These are phyloP conservation scores for Calonectria ilicicola DNA, from an alignment of 2,329 filamentous ascomycete species.

Conservation along the genomic window DNA sequence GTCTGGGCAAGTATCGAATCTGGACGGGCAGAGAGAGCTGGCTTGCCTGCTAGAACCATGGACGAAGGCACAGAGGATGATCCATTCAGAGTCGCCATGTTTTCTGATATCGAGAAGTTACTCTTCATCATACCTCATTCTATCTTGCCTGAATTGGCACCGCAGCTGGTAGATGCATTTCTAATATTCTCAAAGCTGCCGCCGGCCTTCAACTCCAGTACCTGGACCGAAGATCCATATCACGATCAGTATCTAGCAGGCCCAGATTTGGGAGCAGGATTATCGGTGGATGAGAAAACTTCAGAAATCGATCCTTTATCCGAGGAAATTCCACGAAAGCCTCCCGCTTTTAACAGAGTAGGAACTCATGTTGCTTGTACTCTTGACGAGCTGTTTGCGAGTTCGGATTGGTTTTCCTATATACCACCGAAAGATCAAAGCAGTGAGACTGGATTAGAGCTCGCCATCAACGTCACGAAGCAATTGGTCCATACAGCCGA, in stretches of 20 bases:
- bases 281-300: neutral
- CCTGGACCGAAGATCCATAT: slow-evolving; percentile 46
- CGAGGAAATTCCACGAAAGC: slow-evolving; percentile 38
- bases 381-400: slow-evolving; percentile 66
- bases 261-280: neutral
- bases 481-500: slow-evolving; percentile 64
- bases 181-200: slow-evolving; percentile 76
- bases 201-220: slow-evolving; percentile 49
- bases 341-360: slow-evolving; percentile 47
- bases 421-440: slow-evolving; percentile 44
- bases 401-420: slow-evolving; percentile 58
- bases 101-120: slow-evolving; percentile 77
- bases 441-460: slow-evolving; percentile 53
- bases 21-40: slow-evolving; percentile 59
- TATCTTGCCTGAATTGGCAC: slow-evolving; percentile 49
- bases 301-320: slow-evolving; percentile 25
- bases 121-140: slow-evolving; percentile 63
- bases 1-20: slow-evolving; percentile 68
- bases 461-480: slow-evolving; percentile 66
- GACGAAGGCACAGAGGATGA: slow-evolving; percentile 84
- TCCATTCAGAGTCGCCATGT: slow-evolving; percentile 85
- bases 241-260: slow-evolving; percentile 46
- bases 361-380: slow-evolving; percentile 50
- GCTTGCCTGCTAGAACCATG: slow-evolving; percentile 77
- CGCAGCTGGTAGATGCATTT: slow-evolving; percentile 75